Percentiles rank a stretch among this genome's conserved stretches.
Evolutionary conservation across 768 basidiomycete genomes (phyloP).

Genomic region (Rhodocollybia butyracea): DNA sequence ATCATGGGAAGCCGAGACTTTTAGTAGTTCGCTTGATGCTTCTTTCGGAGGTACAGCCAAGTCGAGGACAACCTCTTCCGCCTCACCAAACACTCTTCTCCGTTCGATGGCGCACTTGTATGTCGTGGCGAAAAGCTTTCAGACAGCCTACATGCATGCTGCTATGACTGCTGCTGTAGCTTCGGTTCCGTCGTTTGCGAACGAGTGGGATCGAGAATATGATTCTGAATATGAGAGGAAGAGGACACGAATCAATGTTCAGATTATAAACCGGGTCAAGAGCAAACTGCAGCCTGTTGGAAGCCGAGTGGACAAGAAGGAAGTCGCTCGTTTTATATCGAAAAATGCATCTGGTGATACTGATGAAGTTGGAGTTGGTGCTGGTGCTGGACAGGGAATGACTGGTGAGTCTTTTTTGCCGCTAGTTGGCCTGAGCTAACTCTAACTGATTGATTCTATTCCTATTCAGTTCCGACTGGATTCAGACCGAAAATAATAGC

Average conservation of each 20-base stretch:
- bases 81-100: neutral
- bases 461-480: conserved; percentile 6
- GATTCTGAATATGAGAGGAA: conserved; percentile 9
- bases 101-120: conserved; percentile 18
- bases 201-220: conserved; percentile 3
- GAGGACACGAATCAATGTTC: conserved; percentile 4
- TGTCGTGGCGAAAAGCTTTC: conserved; percentile 53
- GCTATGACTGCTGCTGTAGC: conserved; percentile 44
- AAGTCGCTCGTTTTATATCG: conserved; percentile 39
- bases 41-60: neutral
- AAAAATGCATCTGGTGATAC: neutral
- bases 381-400: neutral
- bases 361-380: no score
- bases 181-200: conserved; percentile 15
- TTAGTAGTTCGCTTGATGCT: neutral
- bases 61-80: neutral
- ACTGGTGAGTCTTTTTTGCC: conserved; percentile 7
- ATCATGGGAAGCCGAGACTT: neutral
- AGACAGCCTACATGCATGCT: conserved; percentile 54
- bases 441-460: neutral
- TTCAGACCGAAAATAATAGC: conserved; percentile 1
- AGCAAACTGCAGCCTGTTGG: conserved; percentile 32
- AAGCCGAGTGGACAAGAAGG: conserved; percentile 38
- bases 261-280: neutral
- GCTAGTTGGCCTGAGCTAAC: neutral